These are phyloP conservation scores for Tylopilus felleus DNA, from an alignment of 768 basidiomycete genomes.

Conservation along the genomic window DNA sequence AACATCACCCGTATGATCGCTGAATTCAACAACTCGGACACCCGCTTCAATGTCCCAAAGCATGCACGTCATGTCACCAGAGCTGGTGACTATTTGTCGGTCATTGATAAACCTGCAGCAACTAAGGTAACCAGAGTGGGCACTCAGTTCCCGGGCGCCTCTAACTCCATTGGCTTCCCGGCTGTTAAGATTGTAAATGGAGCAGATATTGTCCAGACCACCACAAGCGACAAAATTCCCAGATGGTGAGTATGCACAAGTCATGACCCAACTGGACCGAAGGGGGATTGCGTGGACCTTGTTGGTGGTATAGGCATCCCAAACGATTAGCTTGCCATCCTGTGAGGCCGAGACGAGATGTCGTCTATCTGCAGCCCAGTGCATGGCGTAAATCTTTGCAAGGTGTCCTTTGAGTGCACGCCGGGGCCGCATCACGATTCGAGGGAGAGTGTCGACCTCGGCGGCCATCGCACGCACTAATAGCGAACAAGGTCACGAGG, in stretches of 20 bases:
- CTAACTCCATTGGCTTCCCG: constrained; percentile 72
- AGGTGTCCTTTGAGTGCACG: constrained; percentile 95
- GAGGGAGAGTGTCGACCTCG: constrained; percentile 92
- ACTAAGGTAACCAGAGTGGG: constrained; percentile 95
- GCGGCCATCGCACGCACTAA: constrained; percentile 97
- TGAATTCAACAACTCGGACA: constrained; percentile 96
- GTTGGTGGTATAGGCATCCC: constrained; percentile 99
- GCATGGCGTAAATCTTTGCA: constrained; percentile 99
- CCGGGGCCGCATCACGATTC: constrained; percentile 94
- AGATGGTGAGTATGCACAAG: constrained; percentile 95
- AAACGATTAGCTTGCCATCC: constrained; percentile 98
- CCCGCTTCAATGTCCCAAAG: constrained; percentile 99
- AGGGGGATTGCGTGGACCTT: constrained; percentile 99
- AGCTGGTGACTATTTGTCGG: constrained; percentile 95
- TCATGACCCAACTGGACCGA: constrained; percentile 99
- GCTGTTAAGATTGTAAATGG: constrained; percentile 92
- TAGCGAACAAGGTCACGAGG: constrained; percentile 15
- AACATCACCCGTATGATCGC: constrained; percentile 98
- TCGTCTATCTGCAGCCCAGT: constrained; percentile 96
- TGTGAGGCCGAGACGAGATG: constrained; percentile 99
- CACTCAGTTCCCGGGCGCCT: constrained; percentile 92
- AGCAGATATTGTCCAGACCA: constrained; percentile 98
- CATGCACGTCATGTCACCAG: constrained; percentile 99
- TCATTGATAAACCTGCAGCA: constrained; percentile 99
- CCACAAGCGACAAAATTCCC: constrained; percentile 98